These are phyloP conservation scores for Obelidium mucronatum DNA, from an alignment of 192 early-diverging fungal species.

Conservation along the genomic window DNA sequence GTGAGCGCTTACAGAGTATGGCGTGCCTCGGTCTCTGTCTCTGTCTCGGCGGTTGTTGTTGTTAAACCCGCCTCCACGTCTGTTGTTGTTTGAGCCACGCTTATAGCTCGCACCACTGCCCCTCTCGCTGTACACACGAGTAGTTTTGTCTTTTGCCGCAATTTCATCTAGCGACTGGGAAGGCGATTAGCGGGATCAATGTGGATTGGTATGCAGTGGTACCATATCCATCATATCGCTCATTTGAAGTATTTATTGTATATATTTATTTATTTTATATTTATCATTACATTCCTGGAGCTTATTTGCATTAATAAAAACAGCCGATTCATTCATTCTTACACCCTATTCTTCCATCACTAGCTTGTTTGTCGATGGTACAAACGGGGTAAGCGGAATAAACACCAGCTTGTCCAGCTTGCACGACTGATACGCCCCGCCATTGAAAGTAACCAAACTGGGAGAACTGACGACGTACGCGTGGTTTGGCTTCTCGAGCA, in stretches of 20 bases:
- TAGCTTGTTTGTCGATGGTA: neutral
- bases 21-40: neutral
- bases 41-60: neutral
- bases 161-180: neutral
- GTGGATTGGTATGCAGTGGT: no score
- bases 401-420: neutral
- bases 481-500: slow-evolving; percentile 6
- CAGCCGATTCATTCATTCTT: neutral
- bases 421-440: slow-evolving; percentile 9
- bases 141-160: neutral
- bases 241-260: no score
- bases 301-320: neutral
- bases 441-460: neutral
- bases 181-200: no score
- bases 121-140: neutral
- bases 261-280: neutral
- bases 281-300: neutral
- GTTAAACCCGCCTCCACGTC: neutral
- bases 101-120: neutral
- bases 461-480: neutral
- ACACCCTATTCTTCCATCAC: neutral
- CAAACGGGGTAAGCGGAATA: slow-evolving; percentile 3
- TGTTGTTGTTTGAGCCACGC: no score
- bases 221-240: slow-evolving; percentile 5
- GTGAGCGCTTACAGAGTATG: neutral